These are phyloP conservation scores for Stephania yunnanensis DNA, from an alignment of 164 flowering plant species.

Conservation along the genomic window DNA sequence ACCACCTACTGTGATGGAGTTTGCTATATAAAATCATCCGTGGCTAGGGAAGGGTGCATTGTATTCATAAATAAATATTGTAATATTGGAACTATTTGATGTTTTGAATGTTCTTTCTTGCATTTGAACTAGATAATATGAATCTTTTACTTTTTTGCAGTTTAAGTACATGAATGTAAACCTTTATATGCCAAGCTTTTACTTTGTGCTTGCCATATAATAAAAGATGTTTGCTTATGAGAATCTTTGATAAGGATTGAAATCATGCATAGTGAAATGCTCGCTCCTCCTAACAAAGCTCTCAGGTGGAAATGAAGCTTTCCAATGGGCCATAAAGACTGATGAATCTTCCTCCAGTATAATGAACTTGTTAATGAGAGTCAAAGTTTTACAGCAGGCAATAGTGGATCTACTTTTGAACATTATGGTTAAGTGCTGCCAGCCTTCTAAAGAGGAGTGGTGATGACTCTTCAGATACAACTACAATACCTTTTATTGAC, in stretches of 20 bases:
- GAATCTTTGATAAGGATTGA: no score
- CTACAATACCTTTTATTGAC: constrained; percentile 45
- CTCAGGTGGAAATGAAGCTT: constrained; percentile 46
- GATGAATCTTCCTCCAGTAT: constrained; percentile 88
- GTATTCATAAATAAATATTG: neutral
- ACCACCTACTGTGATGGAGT: no score
- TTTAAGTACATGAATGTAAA: no score
- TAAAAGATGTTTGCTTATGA: no score
- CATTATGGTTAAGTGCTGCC: constrained; percentile 99
- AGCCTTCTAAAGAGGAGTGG: constrained; percentile 79
- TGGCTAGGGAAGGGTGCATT: neutral
- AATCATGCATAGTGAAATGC: no score
- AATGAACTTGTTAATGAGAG: constrained; percentile 98
- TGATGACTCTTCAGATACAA: constrained; percentile 49
- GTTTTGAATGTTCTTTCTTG: neutral
- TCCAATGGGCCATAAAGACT: constrained; percentile 32
- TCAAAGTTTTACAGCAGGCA: constrained; percentile 96
- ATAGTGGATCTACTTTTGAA: constrained; percentile 90
- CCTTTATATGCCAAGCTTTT: no score
- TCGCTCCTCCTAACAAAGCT: constrained; percentile 88
- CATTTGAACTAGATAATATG: neutral
- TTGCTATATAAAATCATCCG: no score
- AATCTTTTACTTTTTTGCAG: no score
- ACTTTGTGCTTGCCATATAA: no score
- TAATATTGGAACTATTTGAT: neutral